Percentiles rank a stretch among this genome's conserved stretches.
phyloP scores from a whole-genome alignment of 2,329 filamentous ascomycete genomes.

The Coniochaeta pulveracea region DNA sequence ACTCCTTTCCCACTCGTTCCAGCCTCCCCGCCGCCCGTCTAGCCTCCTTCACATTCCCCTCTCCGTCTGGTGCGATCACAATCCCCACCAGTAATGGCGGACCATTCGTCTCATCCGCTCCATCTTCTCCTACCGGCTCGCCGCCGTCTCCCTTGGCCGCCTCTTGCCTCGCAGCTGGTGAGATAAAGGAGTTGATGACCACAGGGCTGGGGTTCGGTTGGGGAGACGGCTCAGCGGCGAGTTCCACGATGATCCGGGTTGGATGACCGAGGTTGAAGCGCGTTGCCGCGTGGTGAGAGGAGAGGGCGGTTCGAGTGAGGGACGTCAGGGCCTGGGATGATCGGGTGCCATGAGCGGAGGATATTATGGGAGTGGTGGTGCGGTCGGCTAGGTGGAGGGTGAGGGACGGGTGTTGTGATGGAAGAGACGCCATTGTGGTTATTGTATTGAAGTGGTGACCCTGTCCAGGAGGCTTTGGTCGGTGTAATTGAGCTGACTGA shows the following conservation, averaged over 20 bases:
- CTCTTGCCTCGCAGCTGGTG: background rate
- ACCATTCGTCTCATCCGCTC: constrained; percentile 11
- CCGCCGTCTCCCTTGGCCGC: background rate
- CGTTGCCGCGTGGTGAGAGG: constrained; percentile 37
- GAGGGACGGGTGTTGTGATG: constrained; percentile 37
- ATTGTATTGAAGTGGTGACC: constrained; percentile 3
- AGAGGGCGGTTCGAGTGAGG: constrained; percentile 40
- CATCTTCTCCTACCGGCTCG: background rate
- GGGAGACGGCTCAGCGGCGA: constrained; percentile 21
- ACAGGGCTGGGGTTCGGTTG: constrained; percentile 4
- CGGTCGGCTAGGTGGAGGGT: constrained; percentile 46
- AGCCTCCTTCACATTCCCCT: constrained; percentile 32
- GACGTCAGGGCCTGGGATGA: constrained; percentile 34
- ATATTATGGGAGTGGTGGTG: constrained; percentile 44
- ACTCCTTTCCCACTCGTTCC: constrained; percentile 40
- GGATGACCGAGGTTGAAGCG: constrained; percentile 42
- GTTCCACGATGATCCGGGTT: constrained; percentile 48
- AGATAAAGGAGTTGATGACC: constrained; percentile 3
- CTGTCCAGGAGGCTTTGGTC: no score
- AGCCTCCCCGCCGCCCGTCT: constrained; percentile 38
- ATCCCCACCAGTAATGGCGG: constrained; percentile 43
- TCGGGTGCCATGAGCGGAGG: constrained; percentile 25
- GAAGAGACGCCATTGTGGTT: constrained; percentile 26
- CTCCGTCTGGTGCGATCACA: constrained; percentile 37
- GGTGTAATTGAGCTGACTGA: no score